phyloP scores from a whole-genome alignment of 108 stramenopile genomes.

The Nannochloropsis oceanica region DNA sequence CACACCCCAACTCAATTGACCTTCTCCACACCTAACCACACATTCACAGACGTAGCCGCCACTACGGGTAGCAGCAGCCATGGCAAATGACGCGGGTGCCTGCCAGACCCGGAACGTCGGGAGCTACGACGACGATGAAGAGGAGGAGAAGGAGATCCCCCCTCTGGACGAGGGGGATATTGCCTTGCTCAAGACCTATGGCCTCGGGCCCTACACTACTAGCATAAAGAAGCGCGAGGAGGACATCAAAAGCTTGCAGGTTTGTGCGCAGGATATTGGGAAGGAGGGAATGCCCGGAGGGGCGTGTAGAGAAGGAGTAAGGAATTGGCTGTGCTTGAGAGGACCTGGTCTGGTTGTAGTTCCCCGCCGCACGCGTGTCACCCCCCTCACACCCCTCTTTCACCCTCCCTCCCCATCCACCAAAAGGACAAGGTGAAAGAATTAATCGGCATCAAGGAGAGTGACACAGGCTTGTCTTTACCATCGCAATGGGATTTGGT shows the following conservation, averaged over 20 bases:
- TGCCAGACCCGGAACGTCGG: slow-evolving; percentile 26
- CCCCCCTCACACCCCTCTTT: no score
- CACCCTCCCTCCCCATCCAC: background rate
- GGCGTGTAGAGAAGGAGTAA: no score
- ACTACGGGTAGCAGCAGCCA: background rate
- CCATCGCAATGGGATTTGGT: slow-evolving; percentile 98
- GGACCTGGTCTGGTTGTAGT: no score
- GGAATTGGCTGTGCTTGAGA: no score
- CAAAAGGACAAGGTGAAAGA: slow-evolving; percentile 87
- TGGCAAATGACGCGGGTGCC: slow-evolving; percentile 5
- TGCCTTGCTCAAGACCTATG: slow-evolving; percentile 90
- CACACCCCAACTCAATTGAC: no score
- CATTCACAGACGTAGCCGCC: no score
- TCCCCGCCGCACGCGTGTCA: no score
- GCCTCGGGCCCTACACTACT: slow-evolving; percentile 81
- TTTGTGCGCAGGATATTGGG: background rate
- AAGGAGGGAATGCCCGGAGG: background rate
- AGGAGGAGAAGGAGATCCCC: slow-evolving; percentile 64
- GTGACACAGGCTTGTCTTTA: slow-evolving; percentile 87
- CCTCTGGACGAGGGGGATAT: slow-evolving; percentile 96
- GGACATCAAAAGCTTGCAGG: slow-evolving; percentile 68
- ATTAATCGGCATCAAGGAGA: slow-evolving; percentile 95
- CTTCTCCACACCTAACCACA: no score
- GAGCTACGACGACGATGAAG: slow-evolving; percentile 39
- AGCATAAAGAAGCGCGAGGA: slow-evolving; percentile 83